Evolutionary conservation across 192 early-diverging fungal genomes (phyloP).

Genomic region (Geranomyces variabilis): DNA sequence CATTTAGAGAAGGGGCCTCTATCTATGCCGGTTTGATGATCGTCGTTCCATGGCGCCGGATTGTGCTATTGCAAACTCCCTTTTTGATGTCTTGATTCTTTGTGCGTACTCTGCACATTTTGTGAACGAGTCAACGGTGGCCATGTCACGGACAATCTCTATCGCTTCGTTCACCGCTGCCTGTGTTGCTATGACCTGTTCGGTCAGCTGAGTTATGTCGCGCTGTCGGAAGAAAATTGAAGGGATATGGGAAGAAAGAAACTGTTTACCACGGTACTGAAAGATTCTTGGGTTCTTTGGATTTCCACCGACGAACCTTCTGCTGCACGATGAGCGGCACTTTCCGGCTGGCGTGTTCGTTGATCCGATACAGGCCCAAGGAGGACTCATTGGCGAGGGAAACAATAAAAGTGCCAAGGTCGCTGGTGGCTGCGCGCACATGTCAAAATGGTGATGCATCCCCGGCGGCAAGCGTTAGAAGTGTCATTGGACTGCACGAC

Average conservation of each 20-base stretch:
- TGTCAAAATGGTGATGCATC: not conserved
- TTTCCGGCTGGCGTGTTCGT: slow-evolving; percentile 48
- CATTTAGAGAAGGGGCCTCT: too few species aligned
- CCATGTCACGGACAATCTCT: not conserved
- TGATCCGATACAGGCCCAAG: slow-evolving; percentile 48
- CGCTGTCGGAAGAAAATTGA: not conserved
- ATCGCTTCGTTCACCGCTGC: not conserved
- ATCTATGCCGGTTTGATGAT: too few species aligned
- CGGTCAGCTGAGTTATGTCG: not conserved
- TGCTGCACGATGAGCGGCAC: slow-evolving; percentile 41
- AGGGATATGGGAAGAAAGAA: too few species aligned
- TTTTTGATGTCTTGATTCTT: not conserved
- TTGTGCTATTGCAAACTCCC: too few species aligned
- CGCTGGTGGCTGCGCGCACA: slow-evolving; percentile 14
- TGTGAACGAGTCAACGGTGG: not conserved
- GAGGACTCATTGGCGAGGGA: slow-evolving; percentile 40
- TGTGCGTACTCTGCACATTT: not conserved
- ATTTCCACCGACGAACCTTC: too few species aligned
- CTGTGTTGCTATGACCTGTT: not conserved
- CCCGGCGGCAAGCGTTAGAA: not conserved
- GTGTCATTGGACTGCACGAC: not conserved
- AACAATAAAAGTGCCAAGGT: slow-evolving; percentile 7
- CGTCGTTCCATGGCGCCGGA: too few species aligned
- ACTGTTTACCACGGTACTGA: too few species aligned
- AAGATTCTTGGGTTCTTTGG: too few species aligned